Percentiles rank a stretch among this genome's conserved stretches.
These are phyloP conservation scores for Starmerella stigmatis DNA, from an alignment of 805 yeast genomes.

Conservation along the genomic window DNA sequence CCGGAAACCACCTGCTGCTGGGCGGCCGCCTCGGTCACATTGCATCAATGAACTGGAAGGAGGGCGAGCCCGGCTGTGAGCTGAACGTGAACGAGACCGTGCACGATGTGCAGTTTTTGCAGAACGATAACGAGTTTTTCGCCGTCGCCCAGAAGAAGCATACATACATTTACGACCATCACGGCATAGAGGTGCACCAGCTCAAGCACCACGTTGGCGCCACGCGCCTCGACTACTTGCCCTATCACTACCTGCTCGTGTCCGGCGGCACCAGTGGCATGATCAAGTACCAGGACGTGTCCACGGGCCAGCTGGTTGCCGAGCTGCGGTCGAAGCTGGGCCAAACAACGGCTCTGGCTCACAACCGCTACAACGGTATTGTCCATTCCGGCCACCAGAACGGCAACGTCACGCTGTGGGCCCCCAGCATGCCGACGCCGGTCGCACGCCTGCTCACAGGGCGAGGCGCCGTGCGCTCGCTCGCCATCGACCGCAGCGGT, in stretches of 20 bases:
- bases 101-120: conserved; percentile 79
- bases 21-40: conserved; percentile 92
- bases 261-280: conserved; percentile 85
- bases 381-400: conserved; percentile 87
- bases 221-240: conserved; percentile 73
- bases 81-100: conserved; percentile 80
- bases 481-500: conserved; percentile 86
- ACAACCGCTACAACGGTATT: conserved; percentile 92
- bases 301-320: conserved; percentile 77
- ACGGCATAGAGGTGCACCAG: conserved; percentile 86
- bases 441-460: conserved; percentile 70
- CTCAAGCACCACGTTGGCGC: conserved; percentile 83
- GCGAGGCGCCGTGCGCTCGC: conserved; percentile 76
- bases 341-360: conserved; percentile 77
- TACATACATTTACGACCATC: conserved; percentile 80
- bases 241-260: conserved; percentile 79
- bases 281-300: conserved; percentile 86
- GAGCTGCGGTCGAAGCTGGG: conserved; percentile 83
- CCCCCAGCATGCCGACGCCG: conserved; percentile 80
- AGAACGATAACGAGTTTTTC: conserved; percentile 73
- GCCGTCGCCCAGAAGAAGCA: conserved; percentile 97
- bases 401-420: conserved; percentile 88
- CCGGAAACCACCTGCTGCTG: conserved; percentile 73
- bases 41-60: conserved; percentile 92
- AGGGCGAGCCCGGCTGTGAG: conserved; percentile 72